These are phyloP conservation scores for Nidula niveotomentosa DNA, from an alignment of 1,284 basidiomycete genomes.

Conservation along the genomic window DNA sequence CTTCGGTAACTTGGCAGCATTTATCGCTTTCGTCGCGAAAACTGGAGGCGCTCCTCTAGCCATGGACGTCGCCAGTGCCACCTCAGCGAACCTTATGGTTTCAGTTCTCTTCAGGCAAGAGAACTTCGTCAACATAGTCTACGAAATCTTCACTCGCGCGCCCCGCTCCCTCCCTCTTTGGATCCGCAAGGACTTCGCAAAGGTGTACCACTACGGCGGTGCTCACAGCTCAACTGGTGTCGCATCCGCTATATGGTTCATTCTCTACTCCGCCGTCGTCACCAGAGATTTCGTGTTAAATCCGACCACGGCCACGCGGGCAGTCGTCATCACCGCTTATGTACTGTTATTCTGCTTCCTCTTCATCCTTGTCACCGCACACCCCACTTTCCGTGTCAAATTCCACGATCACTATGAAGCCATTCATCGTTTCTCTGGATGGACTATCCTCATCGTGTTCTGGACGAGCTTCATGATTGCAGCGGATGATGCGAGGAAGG, in stretches of 20 bases:
- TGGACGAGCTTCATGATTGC: slow-evolving; percentile 24
- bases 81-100: slow-evolving; percentile 33
- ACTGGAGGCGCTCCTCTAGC: slow-evolving; percentile 22
- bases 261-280: slow-evolving; percentile 26
- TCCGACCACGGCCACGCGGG: slow-evolving; percentile 14
- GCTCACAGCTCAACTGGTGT: slow-evolving; percentile 30
- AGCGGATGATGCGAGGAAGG: slow-evolving; percentile 14
- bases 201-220: slow-evolving; percentile 34
- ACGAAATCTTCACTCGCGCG: slow-evolving; percentile 25
- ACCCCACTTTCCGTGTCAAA: slow-evolving; percentile 25
- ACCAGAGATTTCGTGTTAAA: slow-evolving; percentile 23
- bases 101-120: slow-evolving; percentile 34
- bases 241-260: slow-evolving; percentile 29
- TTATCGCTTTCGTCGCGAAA: slow-evolving; percentile 23
- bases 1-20: slow-evolving; percentile 24
- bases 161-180: slow-evolving; percentile 29
- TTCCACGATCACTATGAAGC: slow-evolving; percentile 34
- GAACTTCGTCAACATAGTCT: slow-evolving; percentile 32
- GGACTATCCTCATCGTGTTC: slow-evolving; percentile 28
- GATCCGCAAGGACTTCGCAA: slow-evolving; percentile 26
- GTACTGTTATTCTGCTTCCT: slow-evolving; percentile 24
- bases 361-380: slow-evolving; percentile 26
- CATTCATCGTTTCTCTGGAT: slow-evolving; percentile 29
- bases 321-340: slow-evolving; percentile 21
- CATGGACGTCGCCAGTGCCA: slow-evolving; percentile 27